phyloP scores from a whole-genome alignment of 495 filamentous ascomycete species.

The Aspergillus avenaceus region DNA sequence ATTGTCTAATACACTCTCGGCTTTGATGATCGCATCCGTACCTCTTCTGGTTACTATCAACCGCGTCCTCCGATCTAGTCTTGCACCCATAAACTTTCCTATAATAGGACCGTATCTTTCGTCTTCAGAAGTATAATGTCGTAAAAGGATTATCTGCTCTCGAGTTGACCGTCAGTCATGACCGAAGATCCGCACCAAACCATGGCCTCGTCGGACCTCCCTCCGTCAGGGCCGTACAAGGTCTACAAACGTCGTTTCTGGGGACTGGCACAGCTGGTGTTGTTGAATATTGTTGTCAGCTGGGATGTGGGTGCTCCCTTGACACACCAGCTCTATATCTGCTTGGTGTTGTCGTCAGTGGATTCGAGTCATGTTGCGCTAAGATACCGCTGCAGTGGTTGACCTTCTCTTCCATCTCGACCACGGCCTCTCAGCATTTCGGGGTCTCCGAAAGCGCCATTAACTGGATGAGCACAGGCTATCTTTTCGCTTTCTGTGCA shows the following conservation, averaged over 20 bases:
- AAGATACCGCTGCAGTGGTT: slow-evolving; percentile 62
- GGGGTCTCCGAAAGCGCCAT: slow-evolving; percentile 67
- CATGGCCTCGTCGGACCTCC: slow-evolving; percentile 8
- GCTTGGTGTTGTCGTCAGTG: too few species aligned
- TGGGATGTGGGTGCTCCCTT: slow-evolving; percentile 73
- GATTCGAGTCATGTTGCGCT: slow-evolving; percentile 4
- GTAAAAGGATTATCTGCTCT: too few species aligned
- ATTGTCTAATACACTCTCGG: too few species aligned
- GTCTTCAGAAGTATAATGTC: too few species aligned
- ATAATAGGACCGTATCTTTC: too few species aligned
- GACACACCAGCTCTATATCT: background rate
- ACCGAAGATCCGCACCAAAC: background rate
- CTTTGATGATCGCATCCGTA: background rate
- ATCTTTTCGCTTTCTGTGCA: slow-evolving; percentile 77
- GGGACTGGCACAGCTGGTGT: slow-evolving; percentile 74
- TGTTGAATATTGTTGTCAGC: slow-evolving; percentile 88
- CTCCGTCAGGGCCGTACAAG: slow-evolving; percentile 48
- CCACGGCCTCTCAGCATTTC: slow-evolving; percentile 73
- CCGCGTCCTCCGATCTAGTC: too few species aligned
- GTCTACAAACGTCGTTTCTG: slow-evolving; percentile 91
- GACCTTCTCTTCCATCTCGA: slow-evolving; percentile 82
- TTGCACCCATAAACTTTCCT: too few species aligned
- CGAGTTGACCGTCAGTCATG: background rate
- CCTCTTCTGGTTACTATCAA: too few species aligned
- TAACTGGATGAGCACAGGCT: slow-evolving; percentile 89